phyloP scores from a whole-genome alignment of 1,284 basidiomycete species.

The Cryptococcus jaspeensis region DNA sequence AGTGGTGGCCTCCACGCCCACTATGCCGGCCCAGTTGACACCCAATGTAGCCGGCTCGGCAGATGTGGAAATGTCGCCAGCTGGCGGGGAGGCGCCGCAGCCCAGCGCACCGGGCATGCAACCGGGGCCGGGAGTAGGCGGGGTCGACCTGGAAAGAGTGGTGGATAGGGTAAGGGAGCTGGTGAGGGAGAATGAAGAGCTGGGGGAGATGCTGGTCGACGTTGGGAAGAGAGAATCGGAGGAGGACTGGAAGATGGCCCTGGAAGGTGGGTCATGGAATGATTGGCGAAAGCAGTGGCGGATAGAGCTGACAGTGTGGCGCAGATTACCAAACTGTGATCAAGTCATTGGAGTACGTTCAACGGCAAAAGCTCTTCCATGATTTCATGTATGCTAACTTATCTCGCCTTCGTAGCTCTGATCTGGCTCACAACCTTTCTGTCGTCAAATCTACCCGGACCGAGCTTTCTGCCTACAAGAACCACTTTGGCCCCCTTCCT shows the following conservation, averaged over 20 bases:
- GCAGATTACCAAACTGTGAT: slow-evolving; percentile 42
- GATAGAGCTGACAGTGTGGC: neutral
- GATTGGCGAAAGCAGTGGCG: neutral
- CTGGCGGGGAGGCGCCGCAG: neutral
- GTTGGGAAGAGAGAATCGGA: slow-evolving; percentile 25
- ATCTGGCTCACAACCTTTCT: slow-evolving; percentile 35
- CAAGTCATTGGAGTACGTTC: slow-evolving; percentile 41
- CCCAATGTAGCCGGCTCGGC: neutral
- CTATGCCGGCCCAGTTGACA: slow-evolving; percentile 1
- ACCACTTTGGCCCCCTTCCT: slow-evolving; percentile 20
- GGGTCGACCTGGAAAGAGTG: slow-evolving; percentile 34
- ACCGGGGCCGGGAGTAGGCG: neutral
- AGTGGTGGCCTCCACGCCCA: slow-evolving; percentile 2
- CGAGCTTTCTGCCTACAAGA: slow-evolving; percentile 33
- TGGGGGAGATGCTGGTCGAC: slow-evolving; percentile 45
- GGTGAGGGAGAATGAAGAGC: slow-evolving; percentile 45
- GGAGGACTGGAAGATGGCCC: slow-evolving; percentile 30
- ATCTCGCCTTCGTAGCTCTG: slow-evolving; percentile 22
- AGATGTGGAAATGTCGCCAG: slow-evolving; percentile 1
- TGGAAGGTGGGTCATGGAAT: slow-evolving; percentile 31
- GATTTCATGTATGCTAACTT: neutral
- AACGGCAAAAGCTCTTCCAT: neutral
- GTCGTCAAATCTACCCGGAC: slow-evolving; percentile 29
- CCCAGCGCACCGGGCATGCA: neutral
- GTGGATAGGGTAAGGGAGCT: slow-evolving; percentile 39